phyloP scores from a whole-genome alignment of 1,139 yeast species.

The Geotrichum candidum region DNA sequence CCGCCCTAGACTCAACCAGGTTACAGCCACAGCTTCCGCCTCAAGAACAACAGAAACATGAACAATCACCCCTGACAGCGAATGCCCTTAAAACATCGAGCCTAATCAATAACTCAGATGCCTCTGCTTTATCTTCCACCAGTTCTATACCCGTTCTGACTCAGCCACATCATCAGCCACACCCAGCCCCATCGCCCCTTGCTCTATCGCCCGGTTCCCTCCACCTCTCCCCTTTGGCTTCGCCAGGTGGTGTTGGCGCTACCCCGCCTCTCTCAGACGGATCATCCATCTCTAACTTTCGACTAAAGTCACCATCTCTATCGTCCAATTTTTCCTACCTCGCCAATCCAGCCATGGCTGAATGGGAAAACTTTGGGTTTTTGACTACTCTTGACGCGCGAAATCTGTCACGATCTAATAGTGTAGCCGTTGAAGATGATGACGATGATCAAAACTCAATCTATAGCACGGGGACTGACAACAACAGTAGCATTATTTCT shows the following conservation, averaged over 20 bases:
- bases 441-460: not conserved
- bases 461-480: not conserved
- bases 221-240: not conserved
- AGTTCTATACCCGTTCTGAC: not conserved
- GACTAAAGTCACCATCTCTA: constrained; percentile 11
- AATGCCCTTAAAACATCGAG: not conserved
- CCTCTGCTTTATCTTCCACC: not conserved
- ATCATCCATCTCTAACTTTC: not conserved
- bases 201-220: not conserved
- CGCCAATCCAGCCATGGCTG: constrained; percentile 11
- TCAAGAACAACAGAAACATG: not conserved
- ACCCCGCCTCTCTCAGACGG: not conserved
- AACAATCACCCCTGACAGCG: not conserved
- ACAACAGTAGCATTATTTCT: not conserved
- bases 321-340: constrained; percentile 14
- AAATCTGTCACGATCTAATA: not conserved
- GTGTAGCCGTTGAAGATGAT: not conserved
- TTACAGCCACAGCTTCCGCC: not conserved
- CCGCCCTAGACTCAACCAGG: constrained; percentile 11
- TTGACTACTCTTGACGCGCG: constrained; percentile 1
- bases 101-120: not conserved
- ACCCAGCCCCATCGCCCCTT: not conserved
- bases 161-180: not conserved
- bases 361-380: constrained; percentile 13
- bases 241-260: not conserved